Evolutionary conservation across 1,284 basidiomycete species (phyloP), one percentile per base, ranked within the genome.

Genomic region (Anthracocystis walkeri): DNA sequence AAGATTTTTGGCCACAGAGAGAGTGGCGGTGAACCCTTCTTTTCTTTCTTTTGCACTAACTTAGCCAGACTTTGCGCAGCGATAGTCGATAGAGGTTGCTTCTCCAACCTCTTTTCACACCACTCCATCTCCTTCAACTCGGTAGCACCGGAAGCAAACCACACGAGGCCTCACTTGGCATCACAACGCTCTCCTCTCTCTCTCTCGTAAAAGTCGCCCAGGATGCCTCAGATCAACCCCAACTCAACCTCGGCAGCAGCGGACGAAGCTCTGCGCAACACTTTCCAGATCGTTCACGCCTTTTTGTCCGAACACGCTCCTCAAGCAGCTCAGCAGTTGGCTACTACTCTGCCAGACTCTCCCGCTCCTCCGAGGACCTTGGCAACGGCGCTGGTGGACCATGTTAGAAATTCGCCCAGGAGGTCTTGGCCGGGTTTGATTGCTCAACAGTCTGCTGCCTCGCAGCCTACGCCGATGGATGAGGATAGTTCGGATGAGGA

Each of bases 241-340:
- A 57, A 45, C 23, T 67, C 66, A 10, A 50, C 53, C 3, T 58
- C 61, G 0, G 46, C 45, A 1, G 38, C 64, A 3, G 59, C 58
- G 0, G 74, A 76, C 50, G 60, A 59, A 14, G 74, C 68, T 4
- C 65, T 76, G 8, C 53, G 51, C 23, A 55, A 72, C 54, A 76
- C 74, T 3, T 76, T 76, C 45, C 64, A 63, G 53, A 72, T 76
- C 46, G 74, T 76, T 2, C 65, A 76, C 35, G 68, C 74, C n/a
- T 76, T 76, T 54, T 21, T 76, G 5, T 40, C 65, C 14, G 61
- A 76, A 44, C 68, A 76, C 42, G 74, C 74, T 20, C 74, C 74
- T 23, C 40, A 48, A 6, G 68, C 65, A 18, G 74, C 68, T 14
- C 58, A 64, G 41, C 52, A 60, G 38, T 50, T 75, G 4, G 72